A percentile compares a stretch with the other conserved stretches of the same genome.
phyloP scores from a whole-genome alignment of 805 yeast species.

The Torulaspora indica region DNA sequence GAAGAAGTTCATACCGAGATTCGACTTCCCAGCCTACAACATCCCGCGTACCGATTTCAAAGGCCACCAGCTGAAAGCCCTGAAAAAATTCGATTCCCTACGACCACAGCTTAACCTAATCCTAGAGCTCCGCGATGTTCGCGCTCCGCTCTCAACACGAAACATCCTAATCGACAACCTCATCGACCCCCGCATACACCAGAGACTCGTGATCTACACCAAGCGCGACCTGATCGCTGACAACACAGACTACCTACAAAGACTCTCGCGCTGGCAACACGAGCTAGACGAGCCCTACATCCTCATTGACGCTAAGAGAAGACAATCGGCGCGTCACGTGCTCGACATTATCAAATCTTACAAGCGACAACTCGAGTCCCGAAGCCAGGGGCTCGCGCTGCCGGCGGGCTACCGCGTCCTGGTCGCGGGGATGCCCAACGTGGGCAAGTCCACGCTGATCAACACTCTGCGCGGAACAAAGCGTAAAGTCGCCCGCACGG shows the following conservation, averaged over 20 bases:
- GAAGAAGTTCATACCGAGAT: slow-evolving; percentile 58
- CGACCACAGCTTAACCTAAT: slow-evolving; percentile 79
- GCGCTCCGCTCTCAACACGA: slow-evolving; percentile 84
- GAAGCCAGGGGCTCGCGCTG: slow-evolving; percentile 53
- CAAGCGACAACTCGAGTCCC: slow-evolving; percentile 32
- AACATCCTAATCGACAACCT: slow-evolving; percentile 73
- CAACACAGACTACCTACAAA: slow-evolving; percentile 14
- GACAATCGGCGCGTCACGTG: slow-evolving; percentile 46
- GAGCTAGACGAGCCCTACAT: slow-evolving; percentile 41
- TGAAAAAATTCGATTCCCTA: slow-evolving; percentile 57
- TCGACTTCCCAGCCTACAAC: slow-evolving; percentile 66
- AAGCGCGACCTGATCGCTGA: slow-evolving; percentile 58
- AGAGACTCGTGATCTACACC: slow-evolving; percentile 55
- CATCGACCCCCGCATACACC: slow-evolving; percentile 43
- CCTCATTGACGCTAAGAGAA: slow-evolving; percentile 55
- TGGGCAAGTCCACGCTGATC: slow-evolving; percentile 88
- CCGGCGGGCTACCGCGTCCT: slow-evolving; percentile 76
- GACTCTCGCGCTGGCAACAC: slow-evolving; percentile 48
- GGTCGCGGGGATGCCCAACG: slow-evolving; percentile 94
- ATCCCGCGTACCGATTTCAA: slow-evolving; percentile 73
- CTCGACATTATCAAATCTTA: slow-evolving; percentile 46
- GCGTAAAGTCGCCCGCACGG: slow-evolving; percentile 73
- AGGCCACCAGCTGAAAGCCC: slow-evolving; percentile 84
- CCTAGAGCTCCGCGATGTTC: slow-evolving; percentile 77
- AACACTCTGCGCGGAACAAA: slow-evolving; percentile 60